phyloP scores from a whole-genome alignment of 179 eudicot genomes.

The Heliamphora pulchella region DNA sequence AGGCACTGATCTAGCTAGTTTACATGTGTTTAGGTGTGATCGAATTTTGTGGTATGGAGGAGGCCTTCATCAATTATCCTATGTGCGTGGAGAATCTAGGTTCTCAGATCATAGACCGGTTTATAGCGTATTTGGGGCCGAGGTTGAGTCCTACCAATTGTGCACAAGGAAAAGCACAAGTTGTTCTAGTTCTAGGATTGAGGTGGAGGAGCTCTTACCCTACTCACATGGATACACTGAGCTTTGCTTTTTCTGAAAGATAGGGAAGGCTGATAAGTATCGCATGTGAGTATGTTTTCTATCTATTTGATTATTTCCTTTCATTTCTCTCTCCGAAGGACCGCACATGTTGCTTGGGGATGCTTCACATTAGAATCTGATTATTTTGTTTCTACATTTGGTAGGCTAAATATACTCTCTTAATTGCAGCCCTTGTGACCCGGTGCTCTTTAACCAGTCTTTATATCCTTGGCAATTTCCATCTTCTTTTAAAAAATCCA shows the following conservation, averaged over 20 bases:
- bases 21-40: conserved; percentile 67
- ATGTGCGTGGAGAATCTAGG: conserved; percentile 96
- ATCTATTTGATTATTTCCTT: conserved; percentile 8
- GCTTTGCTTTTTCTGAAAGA: conserved; percentile 51
- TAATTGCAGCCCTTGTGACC: background rate
- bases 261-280: background rate
- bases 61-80: conserved; percentile 78
- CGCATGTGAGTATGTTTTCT: conserved; percentile 17
- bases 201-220: conserved; percentile 81
- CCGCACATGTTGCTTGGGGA: background rate
- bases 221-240: conserved; percentile 63
- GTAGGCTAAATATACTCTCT: background rate
- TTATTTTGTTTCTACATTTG: background rate
- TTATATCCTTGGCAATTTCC: no score
- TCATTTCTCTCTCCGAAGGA: background rate
- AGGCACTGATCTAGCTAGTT: background rate
- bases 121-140: conserved; percentile 74
- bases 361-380: background rate
- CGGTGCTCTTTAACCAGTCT: no score
- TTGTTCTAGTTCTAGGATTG: conserved; percentile 63
- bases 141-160: conserved; percentile 66
- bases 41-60: conserved; percentile 81
- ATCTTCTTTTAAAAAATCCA: background rate
- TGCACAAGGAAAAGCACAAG: conserved; percentile 60
- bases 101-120: conserved; percentile 98